Evolutionary conservation across 2,329 filamentous ascomycete genomes (phyloP).

Genomic region (Capronia coronata): DNA sequence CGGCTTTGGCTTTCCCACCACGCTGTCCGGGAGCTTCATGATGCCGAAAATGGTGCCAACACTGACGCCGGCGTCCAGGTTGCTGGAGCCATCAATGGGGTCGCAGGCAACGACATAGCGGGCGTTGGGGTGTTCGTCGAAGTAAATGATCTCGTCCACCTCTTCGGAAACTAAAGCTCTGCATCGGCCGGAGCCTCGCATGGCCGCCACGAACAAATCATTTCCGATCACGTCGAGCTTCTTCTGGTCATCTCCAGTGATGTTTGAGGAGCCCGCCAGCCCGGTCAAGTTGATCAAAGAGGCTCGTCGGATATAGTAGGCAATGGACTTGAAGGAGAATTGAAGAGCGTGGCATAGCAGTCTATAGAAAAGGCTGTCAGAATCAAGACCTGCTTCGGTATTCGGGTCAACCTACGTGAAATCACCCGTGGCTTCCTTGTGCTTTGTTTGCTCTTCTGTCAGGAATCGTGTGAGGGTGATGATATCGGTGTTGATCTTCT

Average conservation of each 20-base stretch:
- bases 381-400: not conserved
- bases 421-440: slow-evolving; percentile 92
- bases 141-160: slow-evolving; percentile 86
- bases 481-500: slow-evolving; percentile 93
- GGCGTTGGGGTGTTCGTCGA: slow-evolving; percentile 64
- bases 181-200: slow-evolving; percentile 87
- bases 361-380: slow-evolving; percentile 44
- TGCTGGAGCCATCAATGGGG: slow-evolving; percentile 95
- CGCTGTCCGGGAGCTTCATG: slow-evolving; percentile 74
- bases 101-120: slow-evolving; percentile 95
- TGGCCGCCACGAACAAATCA: slow-evolving; percentile 91
- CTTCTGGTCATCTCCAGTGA: slow-evolving; percentile 96
- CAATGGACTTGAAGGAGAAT: slow-evolving; percentile 99
- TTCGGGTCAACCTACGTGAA: slow-evolving; percentile 67
- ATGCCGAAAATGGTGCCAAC: slow-evolving; percentile 88
- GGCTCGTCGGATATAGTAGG: slow-evolving; percentile 96
- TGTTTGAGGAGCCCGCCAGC: slow-evolving; percentile 89
- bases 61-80: slow-evolving; percentile 93
- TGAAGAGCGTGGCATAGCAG: slow-evolving; percentile 95
- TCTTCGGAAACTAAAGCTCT: slow-evolving; percentile 94
- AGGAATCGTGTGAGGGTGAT: slow-evolving; percentile 91
- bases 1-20: slow-evolving; percentile 47
- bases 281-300: slow-evolving; percentile 93
- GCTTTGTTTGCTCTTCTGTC: slow-evolving; percentile 89
- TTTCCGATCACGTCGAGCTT: slow-evolving; percentile 99